Percentiles rank a stretch among this genome's conserved stretches.
Evolutionary conservation across 1,284 basidiomycete species (phyloP).

Genomic region (Leucocoprinus gongylophorus): DNA sequence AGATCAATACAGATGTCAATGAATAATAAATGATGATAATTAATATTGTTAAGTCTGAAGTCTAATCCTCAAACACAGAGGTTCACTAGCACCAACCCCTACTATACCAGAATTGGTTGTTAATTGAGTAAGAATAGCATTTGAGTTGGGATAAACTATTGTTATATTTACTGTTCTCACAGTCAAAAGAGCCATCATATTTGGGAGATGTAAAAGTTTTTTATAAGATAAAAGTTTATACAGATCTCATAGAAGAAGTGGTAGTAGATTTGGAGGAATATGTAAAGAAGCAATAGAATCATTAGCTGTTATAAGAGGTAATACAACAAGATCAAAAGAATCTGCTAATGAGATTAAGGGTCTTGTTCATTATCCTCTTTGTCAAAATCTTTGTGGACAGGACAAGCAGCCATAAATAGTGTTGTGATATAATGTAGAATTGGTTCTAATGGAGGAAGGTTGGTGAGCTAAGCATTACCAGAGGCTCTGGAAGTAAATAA

Average conservation of each 20-base stretch:
- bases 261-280: constrained; percentile 39
- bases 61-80: too few species aligned
- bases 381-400: background rate
- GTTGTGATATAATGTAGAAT: constrained; percentile 6
- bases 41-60: too few species aligned
- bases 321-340: constrained; percentile 14
- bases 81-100: constrained; percentile 9
- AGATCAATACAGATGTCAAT: too few species aligned
- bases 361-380: constrained; percentile 9
- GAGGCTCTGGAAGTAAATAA: constrained; percentile 7
- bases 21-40: too few species aligned
- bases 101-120: constrained; percentile 9
- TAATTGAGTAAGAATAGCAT: constrained; percentile 1
- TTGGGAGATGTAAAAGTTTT: constrained; percentile 39
- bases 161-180: constrained; percentile 18
- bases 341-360: constrained; percentile 2
- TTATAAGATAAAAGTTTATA: constrained; percentile 45
- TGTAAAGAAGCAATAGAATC: constrained; percentile 19
- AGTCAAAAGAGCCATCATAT: constrained; percentile 33
- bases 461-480: constrained; percentile 2
- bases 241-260: constrained; percentile 42
- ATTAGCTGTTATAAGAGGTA: constrained; percentile 24
- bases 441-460: constrained; percentile 7
- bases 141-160: constrained; percentile 5
- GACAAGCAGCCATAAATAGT: constrained; percentile 1